Evolutionary conservation across 2,329 filamentous ascomycete genomes (phyloP), one percentile per base, ranked within the genome.

Genomic region (Rhytidhysteron rufulum): DNA sequence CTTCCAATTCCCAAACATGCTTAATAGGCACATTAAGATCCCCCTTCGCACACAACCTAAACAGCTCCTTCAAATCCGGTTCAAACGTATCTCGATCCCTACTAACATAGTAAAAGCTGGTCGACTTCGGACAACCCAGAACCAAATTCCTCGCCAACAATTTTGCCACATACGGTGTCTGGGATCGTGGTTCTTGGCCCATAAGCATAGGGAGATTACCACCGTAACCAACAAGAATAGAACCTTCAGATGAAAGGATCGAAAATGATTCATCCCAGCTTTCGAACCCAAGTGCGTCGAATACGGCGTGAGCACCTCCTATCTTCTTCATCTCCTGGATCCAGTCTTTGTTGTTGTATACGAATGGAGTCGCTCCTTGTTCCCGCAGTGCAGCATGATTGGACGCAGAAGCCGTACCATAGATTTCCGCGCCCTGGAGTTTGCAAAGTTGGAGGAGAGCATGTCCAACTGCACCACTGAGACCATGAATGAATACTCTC

Each of bases 321-420:
- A 70, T 48, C 5, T 49, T 55, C 33, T 68, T 65, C 68, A 77
- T 73, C 4, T 57, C 58, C 17, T 41, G 37, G 27, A 75, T 73
- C 74, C 73, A 77, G 33, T 67, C 49, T 53, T 76, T 76, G 52
- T 75, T 60, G 8, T 58, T 63, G 57, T 77, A 77, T 1, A 65
- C 65, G 38, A 74, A 76, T 0, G 71, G 71, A 0, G 49, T 60
- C 0, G 60, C 69, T 5, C 72, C 73, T 2, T 62, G 50, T 2
- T 55, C 50, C 0, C 59, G 57, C 1, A 75, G 59, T 3, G 51
- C 54, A 1, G 53, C 56, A 47, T 76, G 73, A 45, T 75, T 76
- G 10, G 68, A 60, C 44, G 56, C 54, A 1, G 68, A 70, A 1
- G 73, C 73, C 0, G 73, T 77, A 22, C 73, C 73, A 53, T 74